Conservation (phyloP, 768 basidiomycete genomes). For the Pulveroboletus sp. region DNA sequence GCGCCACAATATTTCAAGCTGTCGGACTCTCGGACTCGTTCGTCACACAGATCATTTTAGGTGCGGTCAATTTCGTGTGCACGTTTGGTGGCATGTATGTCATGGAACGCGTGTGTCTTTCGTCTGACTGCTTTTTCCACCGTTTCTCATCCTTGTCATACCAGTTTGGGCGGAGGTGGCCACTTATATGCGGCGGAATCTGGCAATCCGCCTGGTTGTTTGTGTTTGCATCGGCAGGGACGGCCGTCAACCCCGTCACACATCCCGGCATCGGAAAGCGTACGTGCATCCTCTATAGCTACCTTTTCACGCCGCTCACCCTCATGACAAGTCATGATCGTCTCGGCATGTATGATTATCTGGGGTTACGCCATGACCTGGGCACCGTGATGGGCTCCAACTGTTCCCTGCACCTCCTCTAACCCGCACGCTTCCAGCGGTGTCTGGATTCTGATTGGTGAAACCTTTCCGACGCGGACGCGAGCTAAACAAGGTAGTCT, state of each 20-base stretch:
- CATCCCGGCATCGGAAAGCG: constrained; percentile 53
- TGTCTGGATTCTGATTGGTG: constrained; percentile 75
- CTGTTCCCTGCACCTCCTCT: not conserved
- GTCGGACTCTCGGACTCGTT: constrained; percentile 69
- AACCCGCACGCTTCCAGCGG: constrained; percentile 34
- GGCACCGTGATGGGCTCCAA: constrained; percentile 43
- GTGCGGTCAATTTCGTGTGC: constrained; percentile 68
- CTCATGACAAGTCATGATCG: constrained; percentile 49
- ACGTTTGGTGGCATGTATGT: constrained; percentile 74
- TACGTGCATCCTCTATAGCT: constrained; percentile 23
- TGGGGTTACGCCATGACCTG: constrained; percentile 69
- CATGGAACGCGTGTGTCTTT: constrained; percentile 54
- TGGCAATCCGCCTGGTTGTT: constrained; percentile 74
- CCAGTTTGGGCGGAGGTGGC: constrained; percentile 61
- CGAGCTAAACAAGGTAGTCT: constrained; percentile 70
- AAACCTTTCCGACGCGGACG: constrained; percentile 72
- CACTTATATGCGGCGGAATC: constrained; percentile 64
- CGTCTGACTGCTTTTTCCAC: not conserved
- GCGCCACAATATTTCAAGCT: constrained; percentile 62
- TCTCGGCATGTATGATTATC: constrained; percentile 70
- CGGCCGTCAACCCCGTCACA: constrained; percentile 50
- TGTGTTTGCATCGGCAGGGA: constrained; percentile 71
- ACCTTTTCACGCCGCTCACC: not conserved
- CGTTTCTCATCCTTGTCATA: not conserved
- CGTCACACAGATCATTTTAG: constrained; percentile 73